Conservation (phyloP, 192 early-diverging fungal genomes). For the Podila epigama region DNA sequence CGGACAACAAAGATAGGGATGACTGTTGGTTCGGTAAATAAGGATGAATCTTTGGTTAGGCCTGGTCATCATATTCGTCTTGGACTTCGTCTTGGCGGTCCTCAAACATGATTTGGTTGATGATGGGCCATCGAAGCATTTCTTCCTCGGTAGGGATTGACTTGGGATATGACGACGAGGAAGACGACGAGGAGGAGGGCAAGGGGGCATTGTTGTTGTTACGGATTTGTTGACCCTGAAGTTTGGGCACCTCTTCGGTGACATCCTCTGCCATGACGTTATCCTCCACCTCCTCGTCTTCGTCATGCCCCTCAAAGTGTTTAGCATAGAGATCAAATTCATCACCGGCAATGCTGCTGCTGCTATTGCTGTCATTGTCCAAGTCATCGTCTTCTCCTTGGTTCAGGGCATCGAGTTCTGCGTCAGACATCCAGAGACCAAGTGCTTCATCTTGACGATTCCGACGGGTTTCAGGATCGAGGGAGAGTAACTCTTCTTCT, state of each 20-base stretch:
- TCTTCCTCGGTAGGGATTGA: conserved; percentile 25
- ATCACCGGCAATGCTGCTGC: background rate
- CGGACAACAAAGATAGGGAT: background rate
- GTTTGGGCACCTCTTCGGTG: background rate
- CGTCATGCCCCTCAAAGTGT: conserved; percentile 30
- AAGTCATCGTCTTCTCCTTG: background rate
- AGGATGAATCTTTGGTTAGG: background rate
- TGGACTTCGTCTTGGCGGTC: conserved; percentile 32
- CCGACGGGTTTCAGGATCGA: conserved; percentile 29
- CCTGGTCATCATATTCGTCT: conserved; percentile 26
- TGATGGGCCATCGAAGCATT: conserved; percentile 39
- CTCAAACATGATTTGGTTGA: conserved; percentile 17
- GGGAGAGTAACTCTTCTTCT: conserved; percentile 22
- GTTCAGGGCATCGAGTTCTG: conserved; percentile 22
- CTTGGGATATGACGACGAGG: no score
- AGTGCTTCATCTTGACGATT: conserved; percentile 30
- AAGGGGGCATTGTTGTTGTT: background rate
- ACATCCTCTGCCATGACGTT: background rate
- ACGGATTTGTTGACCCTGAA: background rate
- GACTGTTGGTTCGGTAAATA: background rate
- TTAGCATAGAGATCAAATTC: conserved; percentile 30
- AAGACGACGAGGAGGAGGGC: no score
- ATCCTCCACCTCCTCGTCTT: background rate
- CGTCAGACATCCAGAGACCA: conserved; percentile 42
- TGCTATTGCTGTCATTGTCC: background rate